Evolutionary conservation across 1,284 basidiomycete genomes (phyloP).

Genomic region (Pseudozyma flocculosa): DNA sequence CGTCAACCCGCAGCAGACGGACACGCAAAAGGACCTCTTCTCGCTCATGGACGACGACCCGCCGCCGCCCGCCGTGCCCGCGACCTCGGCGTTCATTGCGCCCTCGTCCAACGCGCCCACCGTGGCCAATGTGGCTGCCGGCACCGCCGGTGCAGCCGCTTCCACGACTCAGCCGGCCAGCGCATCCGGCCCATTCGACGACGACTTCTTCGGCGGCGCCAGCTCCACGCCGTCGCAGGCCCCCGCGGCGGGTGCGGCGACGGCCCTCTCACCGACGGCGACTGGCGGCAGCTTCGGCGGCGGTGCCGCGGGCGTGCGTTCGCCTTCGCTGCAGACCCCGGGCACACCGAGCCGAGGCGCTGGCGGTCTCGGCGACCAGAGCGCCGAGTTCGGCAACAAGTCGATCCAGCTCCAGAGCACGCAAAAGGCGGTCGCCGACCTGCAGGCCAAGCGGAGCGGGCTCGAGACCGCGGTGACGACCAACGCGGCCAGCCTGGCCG

Average conservation of each 20-base stretch:
- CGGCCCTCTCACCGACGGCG: constrained; percentile 33
- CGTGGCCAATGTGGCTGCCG: constrained; percentile 38
- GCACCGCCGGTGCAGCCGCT: constrained; percentile 61
- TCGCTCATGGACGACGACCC: constrained; percentile 69
- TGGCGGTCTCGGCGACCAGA: constrained; percentile 16
- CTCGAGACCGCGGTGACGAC: constrained; percentile 35
- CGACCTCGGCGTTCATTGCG: constrained; percentile 44
- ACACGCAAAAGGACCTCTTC: constrained; percentile 59
- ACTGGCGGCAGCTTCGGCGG: constrained; percentile 38
- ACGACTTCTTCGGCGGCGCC: constrained; percentile 45
- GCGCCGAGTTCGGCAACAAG: constrained; percentile 44
- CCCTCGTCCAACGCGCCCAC: constrained; percentile 32
- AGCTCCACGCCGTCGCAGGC: constrained; percentile 15
- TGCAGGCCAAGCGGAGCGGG: constrained; percentile 29
- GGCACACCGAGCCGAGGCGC: background rate
- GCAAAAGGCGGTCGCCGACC: constrained; percentile 39
- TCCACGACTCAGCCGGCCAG: constrained; percentile 58
- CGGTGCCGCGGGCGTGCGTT: constrained; percentile 4
- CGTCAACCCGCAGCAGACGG: constrained; percentile 47
- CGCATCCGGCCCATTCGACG: constrained; percentile 44
- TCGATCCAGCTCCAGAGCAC: constrained; percentile 42
- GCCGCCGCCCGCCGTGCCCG: constrained; percentile 37
- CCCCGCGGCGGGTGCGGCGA: constrained; percentile 12
- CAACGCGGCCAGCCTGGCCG: constrained; percentile 36
- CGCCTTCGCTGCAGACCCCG: background rate